Evolutionary conservation across 371 early-diverging fungal species (phyloP).

Genomic region (Mucor velutinosus): DNA sequence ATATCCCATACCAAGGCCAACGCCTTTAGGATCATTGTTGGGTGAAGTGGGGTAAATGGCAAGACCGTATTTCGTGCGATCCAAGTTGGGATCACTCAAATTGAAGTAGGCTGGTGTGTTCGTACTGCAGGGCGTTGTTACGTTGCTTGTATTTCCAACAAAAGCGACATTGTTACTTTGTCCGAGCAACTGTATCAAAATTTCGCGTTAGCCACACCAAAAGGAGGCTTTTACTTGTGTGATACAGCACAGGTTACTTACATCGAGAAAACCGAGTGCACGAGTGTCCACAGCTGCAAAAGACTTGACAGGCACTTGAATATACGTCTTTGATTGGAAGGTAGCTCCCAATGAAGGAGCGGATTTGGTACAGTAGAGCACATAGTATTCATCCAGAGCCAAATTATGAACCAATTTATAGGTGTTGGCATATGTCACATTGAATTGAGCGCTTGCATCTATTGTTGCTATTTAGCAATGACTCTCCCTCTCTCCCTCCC

Average conservation of each 20-base stretch:
- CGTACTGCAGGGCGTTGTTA: conserved; percentile 14
- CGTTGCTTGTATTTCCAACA: conserved; percentile 24
- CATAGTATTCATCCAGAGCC: conserved; percentile 26
- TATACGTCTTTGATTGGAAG: conserved; percentile 29
- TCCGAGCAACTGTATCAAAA: conserved; percentile 22
- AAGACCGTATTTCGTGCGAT: conserved; percentile 20
- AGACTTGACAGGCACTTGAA: conserved; percentile 32
- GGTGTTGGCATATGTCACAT: conserved; percentile 26
- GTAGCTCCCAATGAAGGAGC: conserved; percentile 22
- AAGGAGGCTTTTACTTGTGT: not conserved
- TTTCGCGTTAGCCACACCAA: not conserved
- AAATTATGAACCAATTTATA: conserved; percentile 34
- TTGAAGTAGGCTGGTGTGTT: conserved; percentile 2
- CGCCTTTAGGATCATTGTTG: conserved; percentile 32
- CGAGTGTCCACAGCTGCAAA: conserved; percentile 37
- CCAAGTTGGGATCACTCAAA: conserved; percentile 7
- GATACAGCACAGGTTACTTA: conserved; percentile 12
- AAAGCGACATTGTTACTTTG: conserved; percentile 25
- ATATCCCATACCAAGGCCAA: conserved; percentile 26
- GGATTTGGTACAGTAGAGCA: conserved; percentile 31
- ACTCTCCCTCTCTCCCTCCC: too few relatives aligned
- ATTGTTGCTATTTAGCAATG: not conserved
- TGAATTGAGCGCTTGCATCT: conserved; percentile 22
- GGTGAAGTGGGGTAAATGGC: conserved; percentile 23
- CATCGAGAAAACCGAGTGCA: conserved; percentile 34